Conservation (phyloP, 2,329 filamentous ascomycete genomes). For the Xylaria sp. region DNA sequence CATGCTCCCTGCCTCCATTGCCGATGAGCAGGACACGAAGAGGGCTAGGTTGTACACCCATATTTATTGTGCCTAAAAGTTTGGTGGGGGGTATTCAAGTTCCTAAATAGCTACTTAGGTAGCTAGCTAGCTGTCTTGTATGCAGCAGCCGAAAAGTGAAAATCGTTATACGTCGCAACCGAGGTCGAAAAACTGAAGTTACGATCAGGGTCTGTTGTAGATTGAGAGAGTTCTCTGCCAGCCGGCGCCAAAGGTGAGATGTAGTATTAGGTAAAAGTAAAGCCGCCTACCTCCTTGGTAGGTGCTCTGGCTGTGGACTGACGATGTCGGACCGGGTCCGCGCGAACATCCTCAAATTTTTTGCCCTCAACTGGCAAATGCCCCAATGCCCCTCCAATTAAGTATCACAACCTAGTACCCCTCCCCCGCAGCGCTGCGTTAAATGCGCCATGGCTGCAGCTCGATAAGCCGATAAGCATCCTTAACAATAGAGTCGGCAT, state of each 20-base stretch:
- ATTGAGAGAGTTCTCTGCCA: not conserved
- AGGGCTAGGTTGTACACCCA: conserved; percentile 46
- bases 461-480: conserved; percentile 40
- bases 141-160: not conserved
- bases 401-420: conserved; percentile 39
- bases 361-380: conserved; percentile 31
- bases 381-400: conserved; percentile 47
- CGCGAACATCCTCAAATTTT: conserved; percentile 39
- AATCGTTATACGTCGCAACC: not conserved
- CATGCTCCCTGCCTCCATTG: conserved; percentile 94
- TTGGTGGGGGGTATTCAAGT: not conserved
- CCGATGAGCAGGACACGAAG: conserved; percentile 87
- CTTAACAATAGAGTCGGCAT: not conserved
- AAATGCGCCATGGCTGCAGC: conserved; percentile 22
- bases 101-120: not conserved
- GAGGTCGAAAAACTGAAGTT: not conserved
- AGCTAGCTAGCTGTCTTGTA: not conserved
- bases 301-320: conserved; percentile 1
- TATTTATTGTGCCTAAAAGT: conserved; percentile 31
- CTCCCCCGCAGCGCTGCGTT: conserved; percentile 45
- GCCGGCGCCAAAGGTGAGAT: conserved; percentile 6
- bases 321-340: conserved; percentile 32
- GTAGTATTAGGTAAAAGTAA: conserved; percentile 9
- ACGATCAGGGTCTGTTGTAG: not conserved
- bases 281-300: conserved; percentile 1